A percentile compares a stretch with the other conserved stretches of the same genome.
Evolutionary conservation across 106 monocot genomes (phyloP).

Genomic region (Phalaenopsis aphrodite): DNA sequence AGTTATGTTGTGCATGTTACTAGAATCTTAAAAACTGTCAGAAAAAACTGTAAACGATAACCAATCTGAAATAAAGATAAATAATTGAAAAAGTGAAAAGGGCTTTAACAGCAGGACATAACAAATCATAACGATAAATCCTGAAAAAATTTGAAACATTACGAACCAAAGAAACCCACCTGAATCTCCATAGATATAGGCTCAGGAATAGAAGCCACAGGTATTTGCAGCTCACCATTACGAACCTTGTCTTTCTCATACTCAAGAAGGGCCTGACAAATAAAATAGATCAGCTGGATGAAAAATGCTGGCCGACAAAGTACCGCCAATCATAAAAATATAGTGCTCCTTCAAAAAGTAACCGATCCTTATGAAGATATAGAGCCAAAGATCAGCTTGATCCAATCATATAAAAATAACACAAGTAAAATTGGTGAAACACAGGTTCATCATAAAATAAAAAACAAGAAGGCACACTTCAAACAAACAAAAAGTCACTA

Average conservation of each 20-base stretch:
- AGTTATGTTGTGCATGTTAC: not conserved
- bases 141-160: not conserved
- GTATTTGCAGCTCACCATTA: constrained; percentile 72
- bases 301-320: not conserved
- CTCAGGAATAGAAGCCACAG: constrained; percentile 45
- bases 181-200: constrained; percentile 32
- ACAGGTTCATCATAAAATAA: not conserved
- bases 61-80: not conserved
- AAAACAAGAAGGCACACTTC: not conserved
- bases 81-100: not conserved
- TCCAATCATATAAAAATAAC: not conserved
- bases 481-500: not conserved
- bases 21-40: constrained; percentile 1
- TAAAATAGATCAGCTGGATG: constrained; percentile 3
- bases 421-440: not conserved
- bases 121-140: not conserved
- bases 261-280: constrained; percentile 74
- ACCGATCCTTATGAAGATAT: not conserved
- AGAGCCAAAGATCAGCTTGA: not conserved
- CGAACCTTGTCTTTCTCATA: constrained; percentile 93
- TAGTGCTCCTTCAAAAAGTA: not conserved
- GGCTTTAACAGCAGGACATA: not conserved
- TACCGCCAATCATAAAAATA: not conserved
- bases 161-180: constrained; percentile 21
- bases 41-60: not conserved